A percentile compares a stretch with the other conserved stretches of the same genome.
phyloP scores from a whole-genome alignment of 306 rosid species.

The Medicago arabica region DNA sequence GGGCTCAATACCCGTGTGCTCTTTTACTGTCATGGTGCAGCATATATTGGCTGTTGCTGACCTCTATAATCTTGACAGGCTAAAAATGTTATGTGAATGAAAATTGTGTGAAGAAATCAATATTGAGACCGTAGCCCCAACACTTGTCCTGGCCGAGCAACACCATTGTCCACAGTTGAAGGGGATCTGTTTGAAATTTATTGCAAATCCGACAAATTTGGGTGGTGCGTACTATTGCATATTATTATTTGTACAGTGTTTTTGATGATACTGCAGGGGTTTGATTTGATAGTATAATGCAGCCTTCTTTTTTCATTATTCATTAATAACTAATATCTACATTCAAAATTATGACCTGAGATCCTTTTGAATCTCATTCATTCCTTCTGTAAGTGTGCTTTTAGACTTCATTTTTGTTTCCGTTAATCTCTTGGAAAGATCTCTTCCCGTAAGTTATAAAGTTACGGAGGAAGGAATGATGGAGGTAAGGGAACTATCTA shows the following conservation, averaged over 20 bases:
- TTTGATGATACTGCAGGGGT: neutral
- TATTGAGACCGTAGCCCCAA: constrained; percentile 73
- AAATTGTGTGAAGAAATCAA: constrained; percentile 71
- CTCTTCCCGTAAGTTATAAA: neutral
- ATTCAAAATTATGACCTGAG: neutral
- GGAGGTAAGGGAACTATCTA: neutral
- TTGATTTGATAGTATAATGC: neutral
- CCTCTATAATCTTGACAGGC: constrained; percentile 76
- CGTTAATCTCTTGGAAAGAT: neutral
- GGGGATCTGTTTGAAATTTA: constrained; percentile 74
- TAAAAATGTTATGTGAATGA: constrained; percentile 75
- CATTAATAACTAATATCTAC: neutral
- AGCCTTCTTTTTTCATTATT: neutral
- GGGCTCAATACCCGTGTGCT: constrained; percentile 62
- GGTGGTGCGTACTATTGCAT: constrained; percentile 67
- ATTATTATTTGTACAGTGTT: neutral
- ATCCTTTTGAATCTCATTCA: neutral
- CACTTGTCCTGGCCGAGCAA: constrained; percentile 82
- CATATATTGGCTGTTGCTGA: constrained; percentile 88
- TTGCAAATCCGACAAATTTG: constrained; percentile 72
- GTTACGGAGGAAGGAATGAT: neutral
- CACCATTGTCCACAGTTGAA: constrained; percentile 79
- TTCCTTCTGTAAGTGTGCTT: neutral
- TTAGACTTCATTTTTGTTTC: neutral
- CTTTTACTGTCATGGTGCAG: constrained; percentile 79